phyloP scores from a whole-genome alignment of 768 basidiomycete genomes.

The Tephrocybe sp. region DNA sequence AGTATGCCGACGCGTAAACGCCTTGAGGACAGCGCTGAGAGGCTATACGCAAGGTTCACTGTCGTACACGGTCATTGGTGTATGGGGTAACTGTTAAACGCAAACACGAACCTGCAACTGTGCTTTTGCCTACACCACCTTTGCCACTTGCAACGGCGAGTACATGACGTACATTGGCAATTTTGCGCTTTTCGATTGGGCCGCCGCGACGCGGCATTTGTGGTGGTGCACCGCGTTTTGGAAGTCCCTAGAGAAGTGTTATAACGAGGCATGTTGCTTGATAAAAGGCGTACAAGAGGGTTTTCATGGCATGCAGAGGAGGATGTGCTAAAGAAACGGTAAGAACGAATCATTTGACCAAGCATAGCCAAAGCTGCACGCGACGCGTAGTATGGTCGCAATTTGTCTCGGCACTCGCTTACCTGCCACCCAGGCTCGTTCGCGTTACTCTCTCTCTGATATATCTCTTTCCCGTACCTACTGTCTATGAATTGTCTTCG shows the following conservation, averaged over 20 bases:
- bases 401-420: no score
- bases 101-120: slow-evolving; percentile 68
- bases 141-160: slow-evolving; percentile 90
- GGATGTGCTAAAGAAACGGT: slow-evolving; percentile 12
- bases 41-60: slow-evolving; percentile 83
- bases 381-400: no score
- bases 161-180: slow-evolving; percentile 76
- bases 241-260: slow-evolving; percentile 20
- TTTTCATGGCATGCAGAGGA: slow-evolving; percentile 15
- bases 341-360: not conserved
- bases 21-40: slow-evolving; percentile 43
- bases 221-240: slow-evolving; percentile 38
- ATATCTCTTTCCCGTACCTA: no score
- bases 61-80: not conserved
- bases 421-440: no score
- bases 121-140: slow-evolving; percentile 89
- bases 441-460: no score
- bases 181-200: slow-evolving; percentile 49
- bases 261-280: not conserved
- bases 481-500: no score
- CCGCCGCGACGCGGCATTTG: slow-evolving; percentile 60
- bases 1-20: slow-evolving; percentile 78
- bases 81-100: not conserved
- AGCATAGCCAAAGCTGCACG: no score
- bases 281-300: slow-evolving; percentile 12